Base-by-base conservation (phyloP, 192 early-diverging fungal genomes). In the Rhizoclosmatium sp. region DNA sequence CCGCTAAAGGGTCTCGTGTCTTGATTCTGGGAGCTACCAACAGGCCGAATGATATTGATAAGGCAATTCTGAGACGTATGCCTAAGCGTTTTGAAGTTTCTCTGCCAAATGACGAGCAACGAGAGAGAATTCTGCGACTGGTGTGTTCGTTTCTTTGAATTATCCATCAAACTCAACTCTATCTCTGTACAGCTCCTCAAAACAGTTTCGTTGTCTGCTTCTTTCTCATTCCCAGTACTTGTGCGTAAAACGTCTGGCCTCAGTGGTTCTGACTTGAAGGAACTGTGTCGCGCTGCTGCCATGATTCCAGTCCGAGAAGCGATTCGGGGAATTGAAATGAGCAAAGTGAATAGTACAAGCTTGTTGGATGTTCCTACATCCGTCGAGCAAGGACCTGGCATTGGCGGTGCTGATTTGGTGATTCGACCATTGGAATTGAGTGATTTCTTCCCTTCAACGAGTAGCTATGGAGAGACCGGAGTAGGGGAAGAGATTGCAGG, bases 41-140 rank as follows among this genome's bases (percentile, higher is more conserved):
- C 84, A 86, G 98, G 56, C 98, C 98, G 21, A 95, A 94, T 84
- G 98, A 99, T 82, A 96, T 99, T 67, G 98, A 99, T 80, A 88
- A 93, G 47, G 98, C 98, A 21, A 98, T 99, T 82, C 83, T 99
- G 65, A 86, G 98, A 49, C 88, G 98, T 62, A 99, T 99, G 98
- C 98, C 98, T 44, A 99, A 98, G 84, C 87, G 95, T 40, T 98
- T 97, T 75, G 91, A 92, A 16, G 90, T 99, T 46, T 82, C 86
- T 81, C 85, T 98, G 69, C 98, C 98, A 16, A 92, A 91, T 47
- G 86, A 89, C 19, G 87, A 91, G 51, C 97, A 99, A 88, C 87
- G 98, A 59, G 90, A 83, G 71, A 90, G 93, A 59, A 96, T 99
- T 67, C 86, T 99, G 49, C 79, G 59, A 66, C 69, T 88, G 81